Conservation (phyloP, 78 protist genomes). For the Parvularia atlantis region DNA sequence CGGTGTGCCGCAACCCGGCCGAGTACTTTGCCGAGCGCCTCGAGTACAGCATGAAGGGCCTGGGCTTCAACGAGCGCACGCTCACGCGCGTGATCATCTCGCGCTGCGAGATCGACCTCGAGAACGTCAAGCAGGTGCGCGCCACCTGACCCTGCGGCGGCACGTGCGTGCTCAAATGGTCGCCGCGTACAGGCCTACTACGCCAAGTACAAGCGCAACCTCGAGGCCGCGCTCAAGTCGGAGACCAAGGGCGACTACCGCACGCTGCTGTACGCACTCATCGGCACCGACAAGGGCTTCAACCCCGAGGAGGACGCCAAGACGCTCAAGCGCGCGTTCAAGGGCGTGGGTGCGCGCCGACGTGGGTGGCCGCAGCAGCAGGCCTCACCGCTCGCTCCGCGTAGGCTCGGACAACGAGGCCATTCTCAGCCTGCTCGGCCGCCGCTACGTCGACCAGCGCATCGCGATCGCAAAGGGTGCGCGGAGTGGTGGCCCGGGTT, state of each 20-base stretch:
- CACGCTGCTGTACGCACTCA: not conserved
- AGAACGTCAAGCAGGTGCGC: not conserved
- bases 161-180: no score
- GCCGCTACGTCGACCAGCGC: no score
- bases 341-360: no score
- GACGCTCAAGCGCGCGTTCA: not conserved
- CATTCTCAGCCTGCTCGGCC: no score
- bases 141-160: no score
- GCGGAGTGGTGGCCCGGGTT: no score
- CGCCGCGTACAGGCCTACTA: no score
- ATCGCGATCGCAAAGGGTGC: no score
- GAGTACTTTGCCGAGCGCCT: not conserved
- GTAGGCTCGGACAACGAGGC: no score
- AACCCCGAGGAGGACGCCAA: not conserved
- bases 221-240: not conserved
- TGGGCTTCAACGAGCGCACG: not conserved
- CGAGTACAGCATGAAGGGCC: not conserved
- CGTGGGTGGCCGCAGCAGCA: no score
- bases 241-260: not conserved
- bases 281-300: not conserved
- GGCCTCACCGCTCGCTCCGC: no score
- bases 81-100: not conserved
- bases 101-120: not conserved
- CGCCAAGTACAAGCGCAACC: not conserved
- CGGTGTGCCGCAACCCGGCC: not conserved